phyloP scores from a whole-genome alignment of 2,329 filamentous ascomycete species.

The Pseudohalonectria lignicola region DNA sequence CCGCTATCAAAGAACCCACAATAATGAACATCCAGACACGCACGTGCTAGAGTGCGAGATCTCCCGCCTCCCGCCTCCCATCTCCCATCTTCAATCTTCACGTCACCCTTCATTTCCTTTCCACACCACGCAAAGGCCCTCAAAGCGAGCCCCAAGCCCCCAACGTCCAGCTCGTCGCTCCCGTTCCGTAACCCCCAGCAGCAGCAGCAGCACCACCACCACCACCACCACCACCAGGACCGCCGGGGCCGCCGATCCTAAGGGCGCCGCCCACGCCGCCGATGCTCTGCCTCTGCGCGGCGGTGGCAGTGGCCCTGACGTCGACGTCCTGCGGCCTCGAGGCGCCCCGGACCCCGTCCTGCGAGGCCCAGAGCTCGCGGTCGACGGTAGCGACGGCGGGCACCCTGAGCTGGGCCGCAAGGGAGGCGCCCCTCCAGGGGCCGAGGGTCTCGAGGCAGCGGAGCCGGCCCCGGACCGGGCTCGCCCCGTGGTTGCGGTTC shows the following conservation, averaged over 20 bases:
- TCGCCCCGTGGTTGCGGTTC: constrained; percentile 19
- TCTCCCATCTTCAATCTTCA: too few relatives aligned
- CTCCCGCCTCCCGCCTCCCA: too few relatives aligned
- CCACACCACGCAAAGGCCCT: too few relatives aligned
- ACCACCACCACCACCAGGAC: constrained; percentile 23
- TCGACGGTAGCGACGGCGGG: constrained; percentile 61
- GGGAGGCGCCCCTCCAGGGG: constrained; percentile 63
- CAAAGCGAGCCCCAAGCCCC: constrained; percentile 50
- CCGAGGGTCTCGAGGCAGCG: constrained; percentile 60
- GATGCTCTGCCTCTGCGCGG: constrained; percentile 53
- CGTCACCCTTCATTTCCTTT: too few relatives aligned
- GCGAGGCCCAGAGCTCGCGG: constrained; percentile 57
- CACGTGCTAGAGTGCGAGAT: too few relatives aligned
- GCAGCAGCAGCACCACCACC: too few relatives aligned
- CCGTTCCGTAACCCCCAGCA: too few relatives aligned
- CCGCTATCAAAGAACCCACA: too few relatives aligned
- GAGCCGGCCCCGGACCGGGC: constrained; percentile 42
- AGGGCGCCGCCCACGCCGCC: constrained; percentile 40
- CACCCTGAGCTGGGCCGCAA: constrained; percentile 57
- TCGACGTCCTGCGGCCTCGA: constrained; percentile 49
- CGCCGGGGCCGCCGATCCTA: constrained; percentile 20
- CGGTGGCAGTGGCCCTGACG: constrained; percentile 28
- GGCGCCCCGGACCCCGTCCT: constrained; percentile 54
- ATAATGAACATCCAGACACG: too few relatives aligned
- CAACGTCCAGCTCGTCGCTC: constrained; percentile 47